A percentile compares a stretch with the other conserved stretches of the same genome.
phyloP scores from a whole-genome alignment of 495 filamentous ascomycete genomes.

The Aspergillus egyptiacus region DNA sequence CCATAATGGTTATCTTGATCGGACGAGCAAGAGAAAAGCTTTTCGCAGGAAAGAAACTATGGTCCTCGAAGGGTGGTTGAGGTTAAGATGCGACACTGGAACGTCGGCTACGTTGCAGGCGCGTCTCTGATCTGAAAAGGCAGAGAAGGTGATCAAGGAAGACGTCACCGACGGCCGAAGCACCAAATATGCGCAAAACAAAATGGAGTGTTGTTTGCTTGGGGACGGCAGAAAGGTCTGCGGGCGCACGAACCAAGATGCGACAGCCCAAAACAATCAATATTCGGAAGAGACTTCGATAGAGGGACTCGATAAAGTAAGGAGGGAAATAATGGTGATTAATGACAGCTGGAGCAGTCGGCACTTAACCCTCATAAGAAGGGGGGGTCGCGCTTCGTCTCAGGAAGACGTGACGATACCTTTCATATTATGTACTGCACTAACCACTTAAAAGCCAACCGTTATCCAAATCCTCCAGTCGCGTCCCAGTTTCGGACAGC shows the following conservation, averaged over 20 bases:
- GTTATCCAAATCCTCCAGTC: constrained; percentile 3
- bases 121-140: constrained; percentile 26
- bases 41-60: constrained; percentile 4
- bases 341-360: neutral
- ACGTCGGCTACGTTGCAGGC: constrained; percentile 46
- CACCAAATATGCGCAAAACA: constrained; percentile 14
- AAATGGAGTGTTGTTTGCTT: constrained; percentile 3
- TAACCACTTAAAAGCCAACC: constrained; percentile 1
- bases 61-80: constrained; percentile 9
- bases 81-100: constrained; percentile 29
- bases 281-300: constrained; percentile 11
- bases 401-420: constrained; percentile 7
- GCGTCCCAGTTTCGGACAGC: neutral
- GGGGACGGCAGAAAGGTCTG: constrained; percentile 2
- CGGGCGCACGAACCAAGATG: constrained; percentile 7
- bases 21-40: neutral
- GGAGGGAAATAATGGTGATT: constrained; percentile 20
- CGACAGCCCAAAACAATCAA: constrained; percentile 7
- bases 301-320: constrained; percentile 11
- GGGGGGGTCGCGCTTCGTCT: constrained; percentile 1
- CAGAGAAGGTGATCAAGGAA: constrained; percentile 4
- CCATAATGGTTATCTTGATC: constrained; percentile 44
- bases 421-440: constrained; percentile 7
- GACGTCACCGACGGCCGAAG: constrained; percentile 23
- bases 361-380: constrained; percentile 3